phyloP scores from a whole-genome alignment of 2,329 filamentous ascomycete species.

The Aplosporella prunicola region DNA sequence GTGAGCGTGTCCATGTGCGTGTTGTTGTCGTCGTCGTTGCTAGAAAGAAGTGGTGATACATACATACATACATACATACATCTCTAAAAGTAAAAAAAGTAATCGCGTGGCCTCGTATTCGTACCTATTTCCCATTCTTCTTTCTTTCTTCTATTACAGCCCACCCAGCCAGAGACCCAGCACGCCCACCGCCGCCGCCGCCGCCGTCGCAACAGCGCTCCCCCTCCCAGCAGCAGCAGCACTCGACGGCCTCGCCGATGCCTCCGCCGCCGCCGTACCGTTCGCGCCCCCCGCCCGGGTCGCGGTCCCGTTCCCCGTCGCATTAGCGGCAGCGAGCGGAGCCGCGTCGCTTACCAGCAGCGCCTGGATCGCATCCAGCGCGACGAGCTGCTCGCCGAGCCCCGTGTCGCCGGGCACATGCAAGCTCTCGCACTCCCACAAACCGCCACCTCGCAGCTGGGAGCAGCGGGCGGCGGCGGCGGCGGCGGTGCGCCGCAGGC shows the following conservation, averaged over 20 bases:
- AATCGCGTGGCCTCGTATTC: too few relatives aligned
- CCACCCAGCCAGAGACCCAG: too few relatives aligned
- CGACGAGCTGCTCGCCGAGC: slow-evolving; percentile 52
- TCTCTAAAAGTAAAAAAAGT: too few relatives aligned
- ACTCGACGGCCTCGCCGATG: background rate
- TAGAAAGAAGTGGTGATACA: too few relatives aligned
- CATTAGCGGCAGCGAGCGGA: background rate
- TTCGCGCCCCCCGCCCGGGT: background rate
- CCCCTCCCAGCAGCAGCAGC: too few relatives aligned
- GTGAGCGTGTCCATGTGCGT: too few relatives aligned
- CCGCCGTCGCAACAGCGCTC: background rate
- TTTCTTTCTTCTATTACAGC: too few relatives aligned
- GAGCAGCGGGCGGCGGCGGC: slow-evolving; percentile 29
- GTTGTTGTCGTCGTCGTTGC: too few relatives aligned
- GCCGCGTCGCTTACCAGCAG: slow-evolving; percentile 11
- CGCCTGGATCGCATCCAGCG: slow-evolving; percentile 44
- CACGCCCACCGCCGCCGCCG: background rate
- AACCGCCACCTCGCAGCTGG: slow-evolving; percentile 36
- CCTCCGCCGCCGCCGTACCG: background rate
- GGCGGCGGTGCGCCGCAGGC: slow-evolving; percentile 31
- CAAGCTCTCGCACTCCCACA: slow-evolving; percentile 33
- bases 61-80: too few relatives aligned
- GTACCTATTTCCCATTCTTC: too few relatives aligned
- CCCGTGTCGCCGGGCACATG: slow-evolving; percentile 41
- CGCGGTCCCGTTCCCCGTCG: background rate